Conservation (phyloP, 1,284 basidiomycete genomes). For the Moesziomyces sp. region DNA sequence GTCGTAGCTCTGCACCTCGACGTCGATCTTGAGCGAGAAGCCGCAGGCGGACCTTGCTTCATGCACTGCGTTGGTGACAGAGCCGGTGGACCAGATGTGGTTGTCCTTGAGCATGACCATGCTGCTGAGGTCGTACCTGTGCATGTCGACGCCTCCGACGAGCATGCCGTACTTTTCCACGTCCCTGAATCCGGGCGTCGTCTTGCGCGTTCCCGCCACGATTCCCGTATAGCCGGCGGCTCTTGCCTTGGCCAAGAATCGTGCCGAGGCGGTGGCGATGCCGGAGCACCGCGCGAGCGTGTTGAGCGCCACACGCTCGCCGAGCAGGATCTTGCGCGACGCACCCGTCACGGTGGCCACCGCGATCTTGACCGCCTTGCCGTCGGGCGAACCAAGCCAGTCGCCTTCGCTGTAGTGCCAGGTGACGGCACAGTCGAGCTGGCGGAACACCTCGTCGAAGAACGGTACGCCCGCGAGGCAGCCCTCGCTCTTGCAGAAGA, state of each 20-base stretch:
- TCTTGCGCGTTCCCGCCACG: slow-evolving; percentile 96
- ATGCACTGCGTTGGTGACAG: slow-evolving; percentile 86
- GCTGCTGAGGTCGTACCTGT: slow-evolving; percentile 94
- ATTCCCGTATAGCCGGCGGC: slow-evolving; percentile 85
- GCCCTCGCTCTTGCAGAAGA: slow-evolving; percentile 85
- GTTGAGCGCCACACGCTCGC: slow-evolving; percentile 94
- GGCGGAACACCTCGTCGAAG: slow-evolving; percentile 90
- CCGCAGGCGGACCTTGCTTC: slow-evolving; percentile 89
- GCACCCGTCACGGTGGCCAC: slow-evolving; percentile 92
- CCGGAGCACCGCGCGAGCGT: slow-evolving; percentile 94
- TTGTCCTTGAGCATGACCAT: slow-evolving; percentile 99
- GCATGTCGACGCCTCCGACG: slow-evolving; percentile 94
- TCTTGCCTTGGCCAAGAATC: slow-evolving; percentile 82
- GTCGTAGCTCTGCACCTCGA: slow-evolving; percentile 87
- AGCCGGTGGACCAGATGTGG: slow-evolving; percentile 97
- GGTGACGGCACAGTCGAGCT: slow-evolving; percentile 89
- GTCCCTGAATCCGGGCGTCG: slow-evolving; percentile 92
- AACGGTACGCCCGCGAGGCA: slow-evolving; percentile 95
- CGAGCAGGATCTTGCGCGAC: slow-evolving; percentile 87
- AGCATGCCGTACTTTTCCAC: slow-evolving; percentile 99
- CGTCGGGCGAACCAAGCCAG: slow-evolving; percentile 66
- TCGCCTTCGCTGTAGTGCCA: slow-evolving; percentile 92
- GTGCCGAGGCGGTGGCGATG: slow-evolving; percentile 91
- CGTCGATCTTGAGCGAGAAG: slow-evolving; percentile 91
- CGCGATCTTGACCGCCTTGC: slow-evolving; percentile 72